Conservation (phyloP, 2,329 filamentous ascomycete species). For the Colletotrichum sp. region DNA sequence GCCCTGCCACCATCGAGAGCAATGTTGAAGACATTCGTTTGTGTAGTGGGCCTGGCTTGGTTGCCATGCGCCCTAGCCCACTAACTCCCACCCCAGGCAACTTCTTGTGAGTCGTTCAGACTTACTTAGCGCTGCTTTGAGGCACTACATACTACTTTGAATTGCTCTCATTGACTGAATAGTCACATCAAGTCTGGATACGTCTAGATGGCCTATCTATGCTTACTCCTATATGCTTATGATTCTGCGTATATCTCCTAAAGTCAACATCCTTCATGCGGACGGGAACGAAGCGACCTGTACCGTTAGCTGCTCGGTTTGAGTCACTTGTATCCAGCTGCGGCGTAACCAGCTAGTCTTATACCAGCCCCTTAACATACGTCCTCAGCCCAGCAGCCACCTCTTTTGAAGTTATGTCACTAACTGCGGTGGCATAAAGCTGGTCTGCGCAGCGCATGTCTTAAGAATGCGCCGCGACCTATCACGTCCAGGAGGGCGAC, state of each 20-base stretch:
- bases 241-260: background rate
- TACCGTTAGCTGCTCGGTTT: background rate
- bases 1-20: background rate
- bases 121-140: background rate
- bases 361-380: background rate
- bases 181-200: background rate
- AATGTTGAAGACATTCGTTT: background rate
- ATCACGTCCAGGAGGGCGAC: background rate
- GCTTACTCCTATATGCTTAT: background rate
- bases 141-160: background rate
- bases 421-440: background rate
- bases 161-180: background rate
- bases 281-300: background rate
- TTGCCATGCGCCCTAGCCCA: background rate
- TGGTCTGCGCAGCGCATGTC: background rate
- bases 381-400: background rate
- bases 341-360: background rate
- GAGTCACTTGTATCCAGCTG: background rate
- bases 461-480: background rate
- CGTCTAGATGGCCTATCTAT: background rate
- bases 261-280: background rate
- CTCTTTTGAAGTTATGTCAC: background rate
- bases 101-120: background rate
- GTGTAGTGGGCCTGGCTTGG: background rate
- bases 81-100: background rate